These are phyloP conservation scores for Rhynchospora tenuis DNA, from an alignment of 176 grass and related monocot genomes.

Conservation along the genomic window DNA sequence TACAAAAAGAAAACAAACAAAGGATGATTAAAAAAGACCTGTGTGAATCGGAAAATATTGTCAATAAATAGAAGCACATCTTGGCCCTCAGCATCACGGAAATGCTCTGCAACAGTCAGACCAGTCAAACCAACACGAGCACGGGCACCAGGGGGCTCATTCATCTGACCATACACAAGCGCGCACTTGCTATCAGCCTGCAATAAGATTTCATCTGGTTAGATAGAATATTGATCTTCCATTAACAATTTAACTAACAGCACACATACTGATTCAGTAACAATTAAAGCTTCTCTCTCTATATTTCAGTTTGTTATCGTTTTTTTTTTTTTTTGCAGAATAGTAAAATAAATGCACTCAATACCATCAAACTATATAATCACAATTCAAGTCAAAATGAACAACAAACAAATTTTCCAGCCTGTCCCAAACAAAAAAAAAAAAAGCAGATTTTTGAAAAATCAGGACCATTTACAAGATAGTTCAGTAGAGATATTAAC, in stretches of 20 bases:
- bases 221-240: constrained; percentile 1
- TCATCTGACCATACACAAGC: constrained; percentile 96
- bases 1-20: background rate
- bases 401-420: background rate
- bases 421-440: background rate
- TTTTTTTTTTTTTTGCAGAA: too few species aligned
- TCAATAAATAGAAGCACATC: constrained; percentile 97
- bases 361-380: background rate
- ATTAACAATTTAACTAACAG: background rate
- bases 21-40: constrained; percentile 38
- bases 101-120: constrained; percentile 92
- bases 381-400: background rate
- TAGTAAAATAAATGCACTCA: background rate
- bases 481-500: background rate
- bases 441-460: background rate
- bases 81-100: constrained; percentile 93
- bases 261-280: background rate
- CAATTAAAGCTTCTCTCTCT: background rate
- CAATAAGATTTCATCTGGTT: background rate
- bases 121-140: constrained; percentile 90
- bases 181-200: constrained; percentile 92
- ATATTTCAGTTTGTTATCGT: background rate
- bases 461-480: background rate
- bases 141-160: constrained; percentile 92
- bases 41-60: constrained; percentile 98